Evolutionary conservation across 176 grass and related monocot species (phyloP).

Genomic region (Musa troglodytarum): DNA sequence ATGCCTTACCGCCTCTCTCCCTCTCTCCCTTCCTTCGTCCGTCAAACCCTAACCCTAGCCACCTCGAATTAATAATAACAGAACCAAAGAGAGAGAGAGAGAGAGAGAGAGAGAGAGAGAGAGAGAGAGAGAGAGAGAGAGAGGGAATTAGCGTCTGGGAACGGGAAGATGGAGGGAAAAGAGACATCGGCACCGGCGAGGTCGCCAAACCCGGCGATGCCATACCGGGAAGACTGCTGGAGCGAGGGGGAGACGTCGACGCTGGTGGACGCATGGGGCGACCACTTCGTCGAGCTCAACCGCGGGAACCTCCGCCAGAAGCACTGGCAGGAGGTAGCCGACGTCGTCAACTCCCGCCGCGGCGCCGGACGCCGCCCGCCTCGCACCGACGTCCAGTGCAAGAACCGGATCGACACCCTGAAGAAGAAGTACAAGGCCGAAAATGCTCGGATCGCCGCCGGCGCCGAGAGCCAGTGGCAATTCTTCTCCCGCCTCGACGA

Average conservation of each 20-base stretch:
- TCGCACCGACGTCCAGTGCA: constrained; percentile 88
- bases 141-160: constrained; percentile 27
- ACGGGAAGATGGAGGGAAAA: constrained; percentile 13
- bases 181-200: constrained; percentile 19
- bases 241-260: constrained; percentile 91
- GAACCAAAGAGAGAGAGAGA: not conserved
- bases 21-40: too few relatives aligned
- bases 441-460: constrained; percentile 29
- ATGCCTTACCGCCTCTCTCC: too few relatives aligned
- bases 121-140: constrained; percentile 32
- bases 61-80: too few relatives aligned
- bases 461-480: constrained; percentile 38
- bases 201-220: constrained; percentile 65
- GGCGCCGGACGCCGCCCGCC: constrained; percentile 57
- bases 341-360: constrained; percentile 60
- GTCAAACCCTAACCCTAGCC: too few relatives aligned
- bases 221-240: constrained; percentile 95
- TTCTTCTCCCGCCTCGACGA: constrained; percentile 68
- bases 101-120: not conserved
- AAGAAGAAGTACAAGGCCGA: constrained; percentile 99
- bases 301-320: constrained; percentile 95
- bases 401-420: constrained; percentile 93
- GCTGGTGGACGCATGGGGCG: constrained; percentile 72
- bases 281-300: constrained; percentile 72
- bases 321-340: constrained; percentile 90